phyloP scores from a whole-genome alignment of 352 stramenopile species.

The Pythium aphanidermatum region DNA sequence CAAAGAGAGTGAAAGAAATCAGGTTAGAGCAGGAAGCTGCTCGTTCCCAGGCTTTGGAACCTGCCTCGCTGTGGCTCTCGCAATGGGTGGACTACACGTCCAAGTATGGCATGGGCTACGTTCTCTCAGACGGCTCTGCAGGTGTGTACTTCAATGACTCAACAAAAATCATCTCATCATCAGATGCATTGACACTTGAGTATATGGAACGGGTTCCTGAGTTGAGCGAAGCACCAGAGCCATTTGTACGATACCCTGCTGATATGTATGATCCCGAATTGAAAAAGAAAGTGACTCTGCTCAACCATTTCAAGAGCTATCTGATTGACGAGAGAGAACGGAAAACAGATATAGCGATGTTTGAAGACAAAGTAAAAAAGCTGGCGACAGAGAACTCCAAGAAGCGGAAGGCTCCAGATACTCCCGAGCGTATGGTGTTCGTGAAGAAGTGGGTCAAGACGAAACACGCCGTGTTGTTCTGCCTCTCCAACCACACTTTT shows the following conservation, averaged over 20 bases:
- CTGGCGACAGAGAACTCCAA: constrained; percentile 5
- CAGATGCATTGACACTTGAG: constrained; percentile 86
- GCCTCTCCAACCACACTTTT: constrained; percentile 94
- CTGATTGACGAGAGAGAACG: constrained; percentile 80
- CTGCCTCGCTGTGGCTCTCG: constrained; percentile 89
- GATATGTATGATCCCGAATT: constrained; percentile 82
- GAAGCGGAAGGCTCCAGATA: constrained; percentile 2
- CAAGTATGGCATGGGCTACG: constrained; percentile 99
- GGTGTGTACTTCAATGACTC: constrained; percentile 99
- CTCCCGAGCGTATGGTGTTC: constrained; percentile 71
- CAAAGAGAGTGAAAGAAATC: constrained; percentile 62
- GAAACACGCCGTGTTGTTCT: constrained; percentile 97
- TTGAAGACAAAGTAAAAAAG: constrained; percentile 19
- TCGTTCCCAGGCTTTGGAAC: constrained; percentile 11
- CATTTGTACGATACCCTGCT: constrained; percentile 35
- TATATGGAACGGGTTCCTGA: constrained; percentile 91
- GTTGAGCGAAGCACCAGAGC: constrained; percentile 24
- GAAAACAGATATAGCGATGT: constrained; percentile 16
- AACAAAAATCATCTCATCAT: constrained; percentile 95
- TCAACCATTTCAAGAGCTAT: constrained; percentile 98
- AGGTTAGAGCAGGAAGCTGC: constrained; percentile 40
- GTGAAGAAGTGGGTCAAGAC: constrained; percentile 99
- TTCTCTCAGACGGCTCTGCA: constrained; percentile 92
- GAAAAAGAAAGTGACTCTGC: constrained; percentile 97
- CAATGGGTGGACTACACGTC: constrained; percentile 98